Conservation (phyloP, 2,329 filamentous ascomycete species). For the Remersonia thermophila region DNA sequence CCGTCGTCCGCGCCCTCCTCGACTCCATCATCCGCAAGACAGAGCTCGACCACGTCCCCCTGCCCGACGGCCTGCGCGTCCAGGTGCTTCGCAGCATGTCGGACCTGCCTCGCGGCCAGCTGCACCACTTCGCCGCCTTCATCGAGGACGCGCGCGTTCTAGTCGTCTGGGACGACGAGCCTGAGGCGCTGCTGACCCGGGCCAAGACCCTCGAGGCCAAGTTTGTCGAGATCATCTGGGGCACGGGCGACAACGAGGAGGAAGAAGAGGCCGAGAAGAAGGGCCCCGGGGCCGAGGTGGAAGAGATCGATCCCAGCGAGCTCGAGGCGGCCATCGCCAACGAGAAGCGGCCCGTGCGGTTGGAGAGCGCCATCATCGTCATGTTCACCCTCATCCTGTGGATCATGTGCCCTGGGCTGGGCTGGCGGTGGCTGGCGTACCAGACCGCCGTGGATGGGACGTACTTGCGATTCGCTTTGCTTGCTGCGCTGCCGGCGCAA, state of each 20-base stretch:
- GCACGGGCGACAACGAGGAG: slow-evolving; percentile 27
- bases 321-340: no score
- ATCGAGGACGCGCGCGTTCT: slow-evolving; percentile 44
- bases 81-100: slow-evolving; percentile 49
- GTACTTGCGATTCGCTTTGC: slow-evolving; percentile 42
- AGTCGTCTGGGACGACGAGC: slow-evolving; percentile 53
- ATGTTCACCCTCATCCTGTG: slow-evolving; percentile 40
- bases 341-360: slow-evolving; percentile 33
- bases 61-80: slow-evolving; percentile 33
- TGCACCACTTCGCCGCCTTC: slow-evolving; percentile 55
- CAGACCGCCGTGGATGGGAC: slow-evolving; percentile 40
- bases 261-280: slow-evolving; percentile 17
- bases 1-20: slow-evolving; percentile 49
- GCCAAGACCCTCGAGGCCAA: slow-evolving; percentile 28
- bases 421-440: slow-evolving; percentile 42
- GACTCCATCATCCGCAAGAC: slow-evolving; percentile 29
- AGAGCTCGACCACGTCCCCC: slow-evolving; percentile 30
- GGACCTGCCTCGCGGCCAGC: slow-evolving; percentile 45
- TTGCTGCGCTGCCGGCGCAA: slow-evolving; percentile 39
- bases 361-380: slow-evolving; percentile 44
- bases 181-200: slow-evolving; percentile 40
- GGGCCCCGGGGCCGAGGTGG: slow-evolving; percentile 21
- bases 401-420: slow-evolving; percentile 40
- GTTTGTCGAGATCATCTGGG: slow-evolving; percentile 48
- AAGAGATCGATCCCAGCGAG: slow-evolving; percentile 30